phyloP scores from a whole-genome alignment of 805 yeast species.

The Metschnikowia proteae region DNA sequence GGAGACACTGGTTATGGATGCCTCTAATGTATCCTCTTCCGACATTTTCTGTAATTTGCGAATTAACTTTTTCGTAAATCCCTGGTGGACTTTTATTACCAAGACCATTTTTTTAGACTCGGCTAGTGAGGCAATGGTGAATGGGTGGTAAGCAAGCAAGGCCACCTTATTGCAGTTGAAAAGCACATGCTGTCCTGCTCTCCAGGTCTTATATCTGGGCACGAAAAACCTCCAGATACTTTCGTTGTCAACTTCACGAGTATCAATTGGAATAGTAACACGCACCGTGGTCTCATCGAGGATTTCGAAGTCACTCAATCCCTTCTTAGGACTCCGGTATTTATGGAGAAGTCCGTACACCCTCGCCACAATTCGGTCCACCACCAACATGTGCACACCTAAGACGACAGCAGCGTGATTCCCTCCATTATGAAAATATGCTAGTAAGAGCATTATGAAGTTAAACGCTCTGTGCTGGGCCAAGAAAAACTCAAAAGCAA shows the following conservation, averaged over 20 bases:
- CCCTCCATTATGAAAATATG: slow-evolving; percentile 39
- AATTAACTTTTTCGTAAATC: slow-evolving; percentile 40
- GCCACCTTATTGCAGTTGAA: slow-evolving; percentile 39
- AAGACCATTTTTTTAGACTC: slow-evolving; percentile 38
- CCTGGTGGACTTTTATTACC: slow-evolving; percentile 38
- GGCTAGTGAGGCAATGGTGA: slow-evolving; percentile 41
- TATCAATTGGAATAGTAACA: slow-evolving; percentile 35
- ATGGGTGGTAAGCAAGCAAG: slow-evolving; percentile 44
- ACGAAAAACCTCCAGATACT: slow-evolving; percentile 28
- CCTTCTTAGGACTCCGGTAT: slow-evolving; percentile 35
- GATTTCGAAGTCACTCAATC: slow-evolving; percentile 34
- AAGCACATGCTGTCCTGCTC: slow-evolving; percentile 45
- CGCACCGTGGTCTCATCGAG: slow-evolving; percentile 40
- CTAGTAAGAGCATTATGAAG: slow-evolving; percentile 41
- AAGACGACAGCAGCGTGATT: slow-evolving; percentile 33
- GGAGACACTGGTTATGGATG: not conserved
- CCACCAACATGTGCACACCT: slow-evolving; percentile 41
- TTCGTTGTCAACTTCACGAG: slow-evolving; percentile 14
- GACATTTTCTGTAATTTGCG: slow-evolving; percentile 23
- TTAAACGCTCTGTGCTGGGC: slow-evolving; percentile 41
- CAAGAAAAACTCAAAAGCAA: slow-evolving; percentile 42
- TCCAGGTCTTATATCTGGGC: slow-evolving; percentile 43
- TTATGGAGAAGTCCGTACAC: slow-evolving; percentile 31
- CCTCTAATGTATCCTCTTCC: slow-evolving; percentile 11
- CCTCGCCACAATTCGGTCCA: slow-evolving; percentile 35